These are phyloP conservation scores for Zalaria sp. DNA, from an alignment of 2,329 filamentous ascomycete species.

Conservation along the genomic window DNA sequence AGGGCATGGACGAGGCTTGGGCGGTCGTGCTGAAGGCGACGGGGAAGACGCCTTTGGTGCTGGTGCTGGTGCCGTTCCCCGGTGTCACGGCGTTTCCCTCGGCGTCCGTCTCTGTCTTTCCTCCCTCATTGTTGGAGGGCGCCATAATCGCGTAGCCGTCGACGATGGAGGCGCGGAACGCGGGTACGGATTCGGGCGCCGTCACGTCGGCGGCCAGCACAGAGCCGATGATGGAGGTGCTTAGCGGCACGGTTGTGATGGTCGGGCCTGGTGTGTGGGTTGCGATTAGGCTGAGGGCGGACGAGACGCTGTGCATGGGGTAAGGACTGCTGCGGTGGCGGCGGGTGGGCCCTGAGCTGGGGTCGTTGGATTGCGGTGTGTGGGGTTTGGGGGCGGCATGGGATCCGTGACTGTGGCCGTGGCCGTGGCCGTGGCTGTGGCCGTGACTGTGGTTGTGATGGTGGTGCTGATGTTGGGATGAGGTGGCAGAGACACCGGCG, in stretches of 20 bases:
- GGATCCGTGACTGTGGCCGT: constrained; percentile 47
- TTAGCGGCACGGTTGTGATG: constrained; percentile 44
- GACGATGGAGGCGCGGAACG: constrained; percentile 89
- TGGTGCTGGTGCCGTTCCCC: constrained; percentile 13
- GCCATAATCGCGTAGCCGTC: constrained; percentile 86
- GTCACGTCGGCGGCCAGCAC: constrained; percentile 74
- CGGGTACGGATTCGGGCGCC: constrained; percentile 72
- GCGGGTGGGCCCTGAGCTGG: constrained; percentile 44
- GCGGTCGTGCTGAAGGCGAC: constrained; percentile 82
- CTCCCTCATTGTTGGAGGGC: constrained; percentile 9
- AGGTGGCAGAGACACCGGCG: constrained; percentile 43
- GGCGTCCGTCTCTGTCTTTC: constrained; percentile 26
- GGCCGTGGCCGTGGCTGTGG: constrained; percentile 24
- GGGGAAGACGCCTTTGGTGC: constrained; percentile 67
- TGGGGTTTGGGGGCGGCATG: constrained; percentile 48
- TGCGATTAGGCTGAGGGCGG: constrained; percentile 62
- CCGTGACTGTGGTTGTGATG: constrained; percentile 26
- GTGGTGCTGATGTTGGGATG: constrained; percentile 22
- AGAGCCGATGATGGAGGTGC: constrained; percentile 53
- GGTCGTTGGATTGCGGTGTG: constrained; percentile 49
- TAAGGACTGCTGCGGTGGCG: constrained; percentile 80
- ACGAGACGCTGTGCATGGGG: constrained; percentile 75
- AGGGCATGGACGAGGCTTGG: constrained; percentile 50
- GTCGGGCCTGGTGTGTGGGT: constrained; percentile 54
- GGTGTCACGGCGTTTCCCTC: no score